These are phyloP conservation scores for Tubosaeta sp. DNA, from an alignment of 768 basidiomycete species.

Conservation along the genomic window DNA sequence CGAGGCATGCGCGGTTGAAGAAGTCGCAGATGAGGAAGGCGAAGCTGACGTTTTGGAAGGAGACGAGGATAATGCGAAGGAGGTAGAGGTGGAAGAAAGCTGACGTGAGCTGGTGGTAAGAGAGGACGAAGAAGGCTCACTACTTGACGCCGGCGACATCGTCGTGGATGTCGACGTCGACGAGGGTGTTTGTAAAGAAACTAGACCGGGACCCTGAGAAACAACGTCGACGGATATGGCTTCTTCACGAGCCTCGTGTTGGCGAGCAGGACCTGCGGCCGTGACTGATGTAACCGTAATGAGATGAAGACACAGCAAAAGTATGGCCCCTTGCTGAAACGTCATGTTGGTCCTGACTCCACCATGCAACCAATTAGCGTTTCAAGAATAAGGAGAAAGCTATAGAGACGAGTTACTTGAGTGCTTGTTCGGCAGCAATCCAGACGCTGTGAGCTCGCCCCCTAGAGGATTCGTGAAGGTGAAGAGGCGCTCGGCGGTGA, in stretches of 20 bases:
- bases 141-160: constrained; percentile 12
- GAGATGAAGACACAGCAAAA: constrained; percentile 7
- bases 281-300: constrained; percentile 6
- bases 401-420: background rate
- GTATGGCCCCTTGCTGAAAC: constrained; percentile 5
- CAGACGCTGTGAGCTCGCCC: background rate
- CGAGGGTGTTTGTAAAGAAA: constrained; percentile 3
- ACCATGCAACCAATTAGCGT: background rate
- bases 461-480: background rate
- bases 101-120: constrained; percentile 5
- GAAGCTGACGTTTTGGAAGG: constrained; percentile 7
- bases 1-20: constrained; percentile 14
- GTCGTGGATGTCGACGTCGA: constrained; percentile 1
- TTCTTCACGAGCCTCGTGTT: constrained; percentile 23
- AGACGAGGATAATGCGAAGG: background rate
- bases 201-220: constrained; percentile 6
- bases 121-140: constrained; percentile 10
- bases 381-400: background rate
- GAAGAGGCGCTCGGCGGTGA: background rate
- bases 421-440: background rate
- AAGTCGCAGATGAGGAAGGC: constrained; percentile 3
- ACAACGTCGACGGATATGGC: constrained; percentile 1
- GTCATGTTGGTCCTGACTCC: constrained; percentile 8
- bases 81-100: background rate
- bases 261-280: constrained; percentile 11